Evolutionary conservation across 176 grass and related monocot species (phyloP).

Genomic region (Pontederia crassipes): DNA sequence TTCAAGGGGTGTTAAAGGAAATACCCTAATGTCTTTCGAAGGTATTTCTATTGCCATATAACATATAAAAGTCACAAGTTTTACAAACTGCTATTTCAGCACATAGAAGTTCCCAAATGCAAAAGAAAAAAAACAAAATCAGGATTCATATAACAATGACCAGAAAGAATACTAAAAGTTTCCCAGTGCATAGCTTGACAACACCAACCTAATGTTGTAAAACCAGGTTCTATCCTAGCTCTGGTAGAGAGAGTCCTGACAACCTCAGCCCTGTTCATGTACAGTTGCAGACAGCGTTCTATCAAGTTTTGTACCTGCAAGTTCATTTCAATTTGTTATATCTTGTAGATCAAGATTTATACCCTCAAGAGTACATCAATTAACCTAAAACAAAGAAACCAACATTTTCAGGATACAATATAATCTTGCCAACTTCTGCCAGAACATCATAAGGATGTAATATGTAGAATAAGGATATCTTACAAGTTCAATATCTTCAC

Average conservation of each 20-base stretch:
- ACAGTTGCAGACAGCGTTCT: slow-evolving; percentile 89
- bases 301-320: slow-evolving; percentile 97
- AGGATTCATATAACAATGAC: too few species aligned
- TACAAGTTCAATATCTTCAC: slow-evolving; percentile 98
- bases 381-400: too few species aligned
- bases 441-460: background rate
- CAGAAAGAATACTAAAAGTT: slow-evolving; percentile 10
- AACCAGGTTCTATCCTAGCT: slow-evolving; percentile 93
- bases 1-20: too few species aligned
- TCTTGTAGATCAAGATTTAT: background rate
- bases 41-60: too few species aligned
- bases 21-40: too few species aligned
- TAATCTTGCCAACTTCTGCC: too few species aligned
- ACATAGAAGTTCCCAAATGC: too few species aligned
- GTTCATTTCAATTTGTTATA: background rate
- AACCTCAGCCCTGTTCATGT: slow-evolving; percentile 95
- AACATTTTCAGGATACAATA: too few species aligned
- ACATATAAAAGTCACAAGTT: too few species aligned
- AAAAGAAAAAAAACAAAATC: too few species aligned
- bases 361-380: too few species aligned
- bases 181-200: background rate
- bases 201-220: slow-evolving; percentile 78
- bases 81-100: too few species aligned
- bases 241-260: slow-evolving; percentile 80
- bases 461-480: background rate